Base-by-base conservation (phyloP, 2,329 filamentous ascomycete species). In the Colletotrichum truncatum region DNA sequence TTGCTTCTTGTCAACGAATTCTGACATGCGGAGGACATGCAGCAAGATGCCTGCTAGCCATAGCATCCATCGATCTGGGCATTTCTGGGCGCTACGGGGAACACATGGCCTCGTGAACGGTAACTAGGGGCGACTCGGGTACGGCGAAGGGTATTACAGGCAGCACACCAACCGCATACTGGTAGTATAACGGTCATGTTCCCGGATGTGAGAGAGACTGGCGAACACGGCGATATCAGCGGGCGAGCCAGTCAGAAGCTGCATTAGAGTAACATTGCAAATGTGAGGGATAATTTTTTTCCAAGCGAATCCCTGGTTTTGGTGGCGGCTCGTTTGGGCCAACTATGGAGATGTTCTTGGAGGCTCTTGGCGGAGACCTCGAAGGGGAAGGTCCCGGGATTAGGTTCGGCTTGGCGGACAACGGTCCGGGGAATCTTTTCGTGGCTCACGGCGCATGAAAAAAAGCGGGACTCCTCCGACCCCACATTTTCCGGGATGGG, bases 361-460 rank as follows among this genome's bases (percentile, higher is more conserved):
- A 49, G 38, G 41, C 49, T 62, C 62, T 65, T 65, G 62, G 62
- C 62, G 39, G 41, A n/a, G 7, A 14, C 4, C 62, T 52, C 41
- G 34, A 62, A 65, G 41, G 62, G 62, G 62, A 61, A 65, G 62
- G 62, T 65, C 62, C 62, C 48, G 57, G 57, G 57, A 41, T 62
- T 41, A 55, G 26, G 12, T 34, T 25, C 16, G 11, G 4, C 62
- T 65, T 65, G 62, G 62, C 62, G 39, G 62, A 65, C 62, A 65
- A 41, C 62, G 57, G 62, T 65, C 57, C 62, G 57, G 62, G 57
- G 62, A 65, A 65, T 49, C 38, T 41, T 57, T 53, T 59, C 61
- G 23, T 57, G 32, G 30, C 39, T n/a, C 39, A 60, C 61, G 38
- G 46, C 55, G 30, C 34, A n/a, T n/a, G n/a, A 46, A 16, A 28